Conservation (phyloP, 495 filamentous ascomycete genomes). For the Lepidopterella palustris region DNA sequence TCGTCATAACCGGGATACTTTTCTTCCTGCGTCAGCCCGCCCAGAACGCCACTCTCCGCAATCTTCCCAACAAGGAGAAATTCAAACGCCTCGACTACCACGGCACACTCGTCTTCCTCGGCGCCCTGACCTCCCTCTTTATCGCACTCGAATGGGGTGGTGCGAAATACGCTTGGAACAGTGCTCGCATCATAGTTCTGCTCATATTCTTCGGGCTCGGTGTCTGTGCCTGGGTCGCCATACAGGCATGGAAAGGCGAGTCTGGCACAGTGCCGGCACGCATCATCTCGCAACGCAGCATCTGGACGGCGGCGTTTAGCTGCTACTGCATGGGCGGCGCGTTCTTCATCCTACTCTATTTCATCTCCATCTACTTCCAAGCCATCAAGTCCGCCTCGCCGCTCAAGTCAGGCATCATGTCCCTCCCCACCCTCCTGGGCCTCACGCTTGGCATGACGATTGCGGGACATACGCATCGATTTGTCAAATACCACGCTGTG, state of each 20-base stretch:
- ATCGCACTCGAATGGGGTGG: slow-evolving; percentile 33
- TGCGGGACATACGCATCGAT: slow-evolving; percentile 54
- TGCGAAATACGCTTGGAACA: slow-evolving; percentile 28
- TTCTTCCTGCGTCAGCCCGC: slow-evolving; percentile 40
- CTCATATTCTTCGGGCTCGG: slow-evolving; percentile 39
- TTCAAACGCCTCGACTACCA: slow-evolving; percentile 27
- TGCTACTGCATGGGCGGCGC: slow-evolving; percentile 18
- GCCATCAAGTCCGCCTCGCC: slow-evolving; percentile 17
- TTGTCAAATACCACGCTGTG: slow-evolving; percentile 68
- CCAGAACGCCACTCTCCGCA: slow-evolving; percentile 30
- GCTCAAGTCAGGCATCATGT: slow-evolving; percentile 26
- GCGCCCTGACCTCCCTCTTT: slow-evolving; percentile 22
- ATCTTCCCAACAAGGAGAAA: slow-evolving; percentile 31
- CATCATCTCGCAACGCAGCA: slow-evolving; percentile 15
- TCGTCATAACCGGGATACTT: slow-evolving; percentile 35
- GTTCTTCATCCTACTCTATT: slow-evolving; percentile 26
- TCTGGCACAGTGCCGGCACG: slow-evolving; percentile 21
- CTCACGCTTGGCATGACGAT: slow-evolving; percentile 57
- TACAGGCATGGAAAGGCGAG: slow-evolving; percentile 18
- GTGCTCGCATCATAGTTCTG: slow-evolving; percentile 41
- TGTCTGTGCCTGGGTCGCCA: slow-evolving; percentile 12
- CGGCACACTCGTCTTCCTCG: slow-evolving; percentile 27
- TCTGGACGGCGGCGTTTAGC: slow-evolving; percentile 34
- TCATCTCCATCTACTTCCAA: slow-evolving; percentile 36
- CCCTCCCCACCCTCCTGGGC: slow-evolving; percentile 26